Evolutionary conservation across 306 rosid genomes (phyloP).

Genomic region (Albizia julibrissin): DNA sequence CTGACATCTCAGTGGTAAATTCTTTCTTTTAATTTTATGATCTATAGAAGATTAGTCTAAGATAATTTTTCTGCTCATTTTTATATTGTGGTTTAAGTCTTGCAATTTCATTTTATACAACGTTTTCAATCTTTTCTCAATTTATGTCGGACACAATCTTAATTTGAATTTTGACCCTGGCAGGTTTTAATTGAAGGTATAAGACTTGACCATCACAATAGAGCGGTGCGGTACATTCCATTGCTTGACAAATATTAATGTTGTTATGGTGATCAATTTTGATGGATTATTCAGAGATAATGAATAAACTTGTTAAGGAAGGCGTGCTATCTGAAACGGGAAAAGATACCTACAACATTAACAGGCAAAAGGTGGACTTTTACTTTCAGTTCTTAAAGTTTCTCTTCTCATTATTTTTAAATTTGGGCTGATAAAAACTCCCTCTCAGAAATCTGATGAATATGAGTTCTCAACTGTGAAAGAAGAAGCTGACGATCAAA

Average conservation of each 20-base stretch:
- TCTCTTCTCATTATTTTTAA: neutral
- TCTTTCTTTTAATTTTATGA: constrained; percentile 28
- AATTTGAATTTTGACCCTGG: constrained; percentile 34
- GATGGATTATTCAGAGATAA: constrained; percentile 59
- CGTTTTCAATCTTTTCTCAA: neutral
- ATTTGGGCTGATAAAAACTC: constrained; percentile 18
- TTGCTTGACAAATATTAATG: neutral
- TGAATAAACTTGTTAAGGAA: constrained; percentile 71
- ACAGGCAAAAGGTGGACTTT: constrained; percentile 61
- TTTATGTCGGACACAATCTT: constrained; percentile 25
- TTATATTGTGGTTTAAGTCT: constrained; percentile 10
- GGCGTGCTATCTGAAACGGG: constrained; percentile 65
- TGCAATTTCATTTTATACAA: constrained; percentile 8
- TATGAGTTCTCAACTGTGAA: constrained; percentile 71
- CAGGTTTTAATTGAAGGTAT: constrained; percentile 90
- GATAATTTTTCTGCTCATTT: constrained; percentile 12
- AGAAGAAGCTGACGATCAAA: constrained; percentile 65
- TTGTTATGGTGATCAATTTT: constrained; percentile 36
- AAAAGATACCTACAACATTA: constrained; percentile 61
- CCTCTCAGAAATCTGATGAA: constrained; percentile 58
- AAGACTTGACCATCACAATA: constrained; percentile 13
- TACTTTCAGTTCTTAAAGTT: neutral
- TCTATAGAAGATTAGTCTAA: neutral
- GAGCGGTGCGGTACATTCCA: constrained; percentile 25
- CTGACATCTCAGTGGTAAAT: constrained; percentile 83